Evolutionary conservation across 73 alveolate genomes (phyloP).

Genomic region (Paramecium pentaurelia): DNA sequence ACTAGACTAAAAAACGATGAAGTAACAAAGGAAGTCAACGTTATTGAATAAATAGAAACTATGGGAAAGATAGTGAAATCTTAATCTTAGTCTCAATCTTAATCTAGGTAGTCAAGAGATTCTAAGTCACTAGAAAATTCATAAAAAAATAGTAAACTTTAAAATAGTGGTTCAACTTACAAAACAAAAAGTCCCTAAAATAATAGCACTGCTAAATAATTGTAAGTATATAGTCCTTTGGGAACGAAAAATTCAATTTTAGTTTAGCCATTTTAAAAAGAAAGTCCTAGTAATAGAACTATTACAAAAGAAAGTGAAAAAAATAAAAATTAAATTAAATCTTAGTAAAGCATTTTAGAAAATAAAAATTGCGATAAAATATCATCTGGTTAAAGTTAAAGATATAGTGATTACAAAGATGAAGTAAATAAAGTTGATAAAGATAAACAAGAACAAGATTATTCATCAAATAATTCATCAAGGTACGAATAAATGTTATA

Average conservation of each 20-base stretch:
- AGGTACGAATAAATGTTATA: slow-evolving; percentile 1
- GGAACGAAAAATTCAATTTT: background rate
- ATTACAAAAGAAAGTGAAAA: background rate
- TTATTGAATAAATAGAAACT: background rate
- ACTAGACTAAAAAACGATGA: background rate
- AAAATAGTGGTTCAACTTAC: background rate
- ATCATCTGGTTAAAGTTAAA: background rate
- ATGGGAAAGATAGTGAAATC: background rate
- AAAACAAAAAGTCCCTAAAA: background rate
- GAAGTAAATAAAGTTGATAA: background rate
- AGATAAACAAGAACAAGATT: background rate
- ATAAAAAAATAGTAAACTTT: background rate
- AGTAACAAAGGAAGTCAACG: background rate
- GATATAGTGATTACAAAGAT: background rate
- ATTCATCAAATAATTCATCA: background rate
- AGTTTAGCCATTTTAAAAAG: background rate
- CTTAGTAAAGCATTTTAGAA: background rate
- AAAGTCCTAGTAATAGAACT: background rate
- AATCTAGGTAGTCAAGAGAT: background rate
- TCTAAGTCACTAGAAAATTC: background rate
- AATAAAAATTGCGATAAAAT: background rate
- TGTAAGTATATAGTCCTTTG: background rate
- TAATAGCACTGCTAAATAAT: background rate
- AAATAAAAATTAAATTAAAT: background rate
- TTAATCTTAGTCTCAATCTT: background rate